Percentiles rank a stretch among this genome's conserved stretches.
Evolutionary conservation across 2,329 filamentous ascomycete genomes (phyloP).

Genomic region (Ceratocystis huliohia): DNA sequence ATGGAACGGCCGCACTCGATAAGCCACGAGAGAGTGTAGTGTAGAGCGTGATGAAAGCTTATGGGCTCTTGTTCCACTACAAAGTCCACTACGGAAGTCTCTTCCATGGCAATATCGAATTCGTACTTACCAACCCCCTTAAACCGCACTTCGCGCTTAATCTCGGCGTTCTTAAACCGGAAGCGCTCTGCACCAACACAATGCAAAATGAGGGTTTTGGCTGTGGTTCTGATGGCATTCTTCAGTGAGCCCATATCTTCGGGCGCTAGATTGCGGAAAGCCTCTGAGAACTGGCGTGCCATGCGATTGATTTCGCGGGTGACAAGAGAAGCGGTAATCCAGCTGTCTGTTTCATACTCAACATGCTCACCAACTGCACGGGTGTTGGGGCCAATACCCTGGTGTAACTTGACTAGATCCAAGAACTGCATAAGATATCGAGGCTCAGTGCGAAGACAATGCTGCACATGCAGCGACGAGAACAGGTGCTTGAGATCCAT

Average conservation of each 20-base stretch:
- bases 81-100: slow-evolving; percentile 68
- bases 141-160: slow-evolving; percentile 76
- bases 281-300: slow-evolving; percentile 75
- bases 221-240: slow-evolving; percentile 58
- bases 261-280: slow-evolving; percentile 60
- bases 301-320: slow-evolving; percentile 90
- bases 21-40: slow-evolving; percentile 93
- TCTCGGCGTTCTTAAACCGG: slow-evolving; percentile 74
- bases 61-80: slow-evolving; percentile 79
- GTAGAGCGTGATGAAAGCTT: slow-evolving; percentile 93
- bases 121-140: slow-evolving; percentile 67
- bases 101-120: slow-evolving; percentile 49
- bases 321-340: slow-evolving; percentile 91
- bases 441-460: slow-evolving; percentile 66
- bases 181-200: slow-evolving; percentile 79
- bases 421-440: slow-evolving; percentile 89
- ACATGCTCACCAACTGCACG: slow-evolving; percentile 87
- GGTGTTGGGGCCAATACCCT: slow-evolving; percentile 91
- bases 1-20: slow-evolving; percentile 78
- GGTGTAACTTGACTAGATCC: slow-evolving; percentile 88
- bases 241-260: slow-evolving; percentile 54
- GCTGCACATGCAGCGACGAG: slow-evolving; percentile 75
- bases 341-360: slow-evolving; percentile 94
- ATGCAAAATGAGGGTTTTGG: slow-evolving; percentile 75
- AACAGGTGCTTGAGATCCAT: slow-evolving; percentile 86